Evolutionary conservation across 495 filamentous ascomycete genomes (phyloP).

Genomic region (Xylaria intraflava): DNA sequence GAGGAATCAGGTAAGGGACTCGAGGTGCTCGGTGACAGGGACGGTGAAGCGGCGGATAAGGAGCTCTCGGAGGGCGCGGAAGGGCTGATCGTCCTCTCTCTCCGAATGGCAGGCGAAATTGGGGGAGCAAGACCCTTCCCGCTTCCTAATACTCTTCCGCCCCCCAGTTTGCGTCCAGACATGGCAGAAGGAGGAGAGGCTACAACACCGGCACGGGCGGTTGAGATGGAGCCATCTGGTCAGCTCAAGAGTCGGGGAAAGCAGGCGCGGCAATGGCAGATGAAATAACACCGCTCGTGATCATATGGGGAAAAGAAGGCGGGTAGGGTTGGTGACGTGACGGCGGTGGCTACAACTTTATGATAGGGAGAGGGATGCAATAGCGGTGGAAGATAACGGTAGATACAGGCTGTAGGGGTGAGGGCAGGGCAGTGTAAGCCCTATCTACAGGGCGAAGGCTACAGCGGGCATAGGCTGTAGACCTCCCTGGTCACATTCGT

Average conservation of each 20-base stretch:
- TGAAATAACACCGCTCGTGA: neutral
- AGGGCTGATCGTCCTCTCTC: constrained; percentile 35
- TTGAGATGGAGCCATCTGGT: constrained; percentile 7
- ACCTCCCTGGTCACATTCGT: too few species aligned
- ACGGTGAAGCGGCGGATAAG: constrained; percentile 41
- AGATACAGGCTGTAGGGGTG: neutral
- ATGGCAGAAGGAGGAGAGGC: constrained; percentile 36
- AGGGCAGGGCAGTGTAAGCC: too few species aligned
- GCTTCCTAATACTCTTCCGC: constrained; percentile 81
- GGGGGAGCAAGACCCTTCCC: constrained; percentile 70
- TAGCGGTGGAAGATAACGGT: too few species aligned
- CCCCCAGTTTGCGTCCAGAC: constrained; percentile 78
- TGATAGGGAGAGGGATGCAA: too few species aligned
- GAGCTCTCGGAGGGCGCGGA: constrained; percentile 48
- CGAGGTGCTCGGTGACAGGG: constrained; percentile 20
- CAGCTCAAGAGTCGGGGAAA: neutral
- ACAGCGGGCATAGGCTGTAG: too few species aligned
- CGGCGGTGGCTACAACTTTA: too few species aligned
- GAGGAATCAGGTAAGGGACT: constrained; percentile 34
- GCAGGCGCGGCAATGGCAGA: neutral
- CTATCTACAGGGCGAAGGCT: too few species aligned
- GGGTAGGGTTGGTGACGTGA: neutral
- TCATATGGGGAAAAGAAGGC: neutral
- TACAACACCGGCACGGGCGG: neutral
- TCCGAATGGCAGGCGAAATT: constrained; percentile 19